Conservation (phyloP, 495 filamentous ascomycete genomes). For the Aspergillus nanangensis region DNA sequence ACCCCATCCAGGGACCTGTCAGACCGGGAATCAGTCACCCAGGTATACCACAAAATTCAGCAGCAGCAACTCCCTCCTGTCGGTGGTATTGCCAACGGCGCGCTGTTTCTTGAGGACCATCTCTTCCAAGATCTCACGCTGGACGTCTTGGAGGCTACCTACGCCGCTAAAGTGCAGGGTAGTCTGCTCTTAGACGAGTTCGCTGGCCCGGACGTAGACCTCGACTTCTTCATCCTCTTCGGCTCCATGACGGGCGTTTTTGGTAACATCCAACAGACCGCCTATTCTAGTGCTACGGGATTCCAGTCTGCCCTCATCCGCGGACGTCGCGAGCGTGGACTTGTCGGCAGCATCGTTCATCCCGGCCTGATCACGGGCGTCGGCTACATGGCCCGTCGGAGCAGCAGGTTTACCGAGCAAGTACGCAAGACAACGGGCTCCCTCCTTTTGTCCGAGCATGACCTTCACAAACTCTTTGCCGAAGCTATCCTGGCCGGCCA, state of each 20-base stretch:
- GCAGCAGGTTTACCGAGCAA: neutral
- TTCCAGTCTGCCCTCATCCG: constrained; percentile 4
- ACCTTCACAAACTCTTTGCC: constrained; percentile 2
- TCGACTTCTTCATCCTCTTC: constrained; percentile 13
- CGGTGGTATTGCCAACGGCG: constrained; percentile 6
- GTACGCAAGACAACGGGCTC: neutral
- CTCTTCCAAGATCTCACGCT: neutral
- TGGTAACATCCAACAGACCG: constrained; percentile 5
- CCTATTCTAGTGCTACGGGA: constrained; percentile 1
- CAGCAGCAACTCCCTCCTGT: constrained; percentile 1
- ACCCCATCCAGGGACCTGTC: neutral
- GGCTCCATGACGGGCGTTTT: constrained; percentile 2
- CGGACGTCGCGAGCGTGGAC: constrained; percentile 1
- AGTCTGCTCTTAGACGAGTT: constrained; percentile 4
- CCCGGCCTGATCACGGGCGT: constrained; percentile 3
- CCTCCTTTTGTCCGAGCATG: neutral
- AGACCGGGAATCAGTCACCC: neutral
- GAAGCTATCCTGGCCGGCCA: constrained; percentile 7
- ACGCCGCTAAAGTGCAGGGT: constrained; percentile 6
- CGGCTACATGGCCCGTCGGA: neutral
- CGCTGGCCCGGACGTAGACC: neutral
- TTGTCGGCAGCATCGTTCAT: constrained; percentile 4
- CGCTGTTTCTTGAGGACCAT: constrained; percentile 4
- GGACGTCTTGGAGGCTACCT: neutral
- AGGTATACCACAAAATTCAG: neutral